These are phyloP conservation scores for Trametes cingulata DNA, from an alignment of 768 basidiomycete species.

Conservation along the genomic window DNA sequence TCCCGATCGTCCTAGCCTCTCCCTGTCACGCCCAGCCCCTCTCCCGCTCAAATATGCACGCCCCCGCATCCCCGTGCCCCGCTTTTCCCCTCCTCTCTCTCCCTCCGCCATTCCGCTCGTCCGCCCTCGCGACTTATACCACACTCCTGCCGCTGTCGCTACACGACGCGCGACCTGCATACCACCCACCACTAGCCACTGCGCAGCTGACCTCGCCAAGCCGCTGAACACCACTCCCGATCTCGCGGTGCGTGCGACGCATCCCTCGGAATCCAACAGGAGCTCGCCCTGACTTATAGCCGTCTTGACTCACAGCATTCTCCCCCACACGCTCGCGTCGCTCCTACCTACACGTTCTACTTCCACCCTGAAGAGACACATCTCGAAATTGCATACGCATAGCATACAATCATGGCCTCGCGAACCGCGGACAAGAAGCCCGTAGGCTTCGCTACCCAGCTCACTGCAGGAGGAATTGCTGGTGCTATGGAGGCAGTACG, in stretches of 20 bases:
- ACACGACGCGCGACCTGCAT: too few species aligned
- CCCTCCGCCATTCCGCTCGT: background rate
- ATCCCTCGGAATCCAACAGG: background rate
- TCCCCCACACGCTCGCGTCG: background rate
- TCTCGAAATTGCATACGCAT: background rate
- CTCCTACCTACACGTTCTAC: background rate
- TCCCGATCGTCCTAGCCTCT: too few species aligned
- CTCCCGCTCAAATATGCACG: conserved; percentile 8
- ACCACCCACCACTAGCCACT: background rate
- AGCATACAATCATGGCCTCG: conserved; percentile 18
- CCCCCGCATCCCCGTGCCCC: background rate
- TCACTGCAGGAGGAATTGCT: conserved; percentile 92
- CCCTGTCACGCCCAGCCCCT: conserved; percentile 3
- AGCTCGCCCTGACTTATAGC: background rate
- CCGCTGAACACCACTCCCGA: background rate
- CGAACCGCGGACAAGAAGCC: conserved; percentile 59
- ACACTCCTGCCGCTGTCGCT: background rate
- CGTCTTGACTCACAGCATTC: background rate
- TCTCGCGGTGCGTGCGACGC: background rate
- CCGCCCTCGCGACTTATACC: background rate
- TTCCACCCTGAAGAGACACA: background rate
- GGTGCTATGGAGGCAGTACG: conserved; percentile 91
- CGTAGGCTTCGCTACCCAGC: conserved; percentile 84
- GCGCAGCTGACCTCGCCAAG: background rate
- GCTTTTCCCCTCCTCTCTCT: background rate